Evolutionary conservation across 2,329 filamentous ascomycete genomes (phyloP).

Genomic region (Diplodia scrobiculata): DNA sequence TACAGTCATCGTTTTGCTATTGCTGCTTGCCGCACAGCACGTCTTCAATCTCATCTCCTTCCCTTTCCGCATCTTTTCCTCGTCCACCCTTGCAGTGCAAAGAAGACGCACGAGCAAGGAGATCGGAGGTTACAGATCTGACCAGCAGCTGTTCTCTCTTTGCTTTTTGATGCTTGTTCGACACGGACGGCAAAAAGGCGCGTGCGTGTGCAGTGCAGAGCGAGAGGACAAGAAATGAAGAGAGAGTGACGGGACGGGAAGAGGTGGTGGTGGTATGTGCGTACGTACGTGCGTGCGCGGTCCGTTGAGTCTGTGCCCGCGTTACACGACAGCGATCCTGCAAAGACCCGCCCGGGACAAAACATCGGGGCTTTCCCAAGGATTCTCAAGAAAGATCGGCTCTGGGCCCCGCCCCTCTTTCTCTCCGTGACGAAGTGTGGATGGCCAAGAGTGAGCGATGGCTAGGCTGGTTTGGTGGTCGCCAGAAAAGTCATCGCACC

Average conservation of each 20-base stretch:
- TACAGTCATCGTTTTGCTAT: background rate
- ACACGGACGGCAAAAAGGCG: background rate
- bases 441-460: background rate
- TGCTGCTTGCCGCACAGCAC: background rate
- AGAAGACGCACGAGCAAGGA: background rate
- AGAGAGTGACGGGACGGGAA: background rate
- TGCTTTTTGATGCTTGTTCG: background rate
- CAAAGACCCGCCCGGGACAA: background rate
- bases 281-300: background rate
- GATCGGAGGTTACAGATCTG: background rate
- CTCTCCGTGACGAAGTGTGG: background rate
- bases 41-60: background rate
- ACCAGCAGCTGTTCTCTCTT: background rate
- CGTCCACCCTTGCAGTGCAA: too few relatives aligned
- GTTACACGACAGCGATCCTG: background rate
- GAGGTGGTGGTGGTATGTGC: background rate
- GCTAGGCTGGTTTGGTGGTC: background rate
- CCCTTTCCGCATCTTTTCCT: background rate
- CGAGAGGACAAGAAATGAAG: background rate
- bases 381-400: background rate
- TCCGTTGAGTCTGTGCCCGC: background rate
- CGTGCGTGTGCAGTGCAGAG: background rate
- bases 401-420: background rate
- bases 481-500: background rate
- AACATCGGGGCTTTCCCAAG: background rate